Base-by-base conservation (phyloP, 768 basidiomycete genomes). In the Boletus tylopilopsis region DNA sequence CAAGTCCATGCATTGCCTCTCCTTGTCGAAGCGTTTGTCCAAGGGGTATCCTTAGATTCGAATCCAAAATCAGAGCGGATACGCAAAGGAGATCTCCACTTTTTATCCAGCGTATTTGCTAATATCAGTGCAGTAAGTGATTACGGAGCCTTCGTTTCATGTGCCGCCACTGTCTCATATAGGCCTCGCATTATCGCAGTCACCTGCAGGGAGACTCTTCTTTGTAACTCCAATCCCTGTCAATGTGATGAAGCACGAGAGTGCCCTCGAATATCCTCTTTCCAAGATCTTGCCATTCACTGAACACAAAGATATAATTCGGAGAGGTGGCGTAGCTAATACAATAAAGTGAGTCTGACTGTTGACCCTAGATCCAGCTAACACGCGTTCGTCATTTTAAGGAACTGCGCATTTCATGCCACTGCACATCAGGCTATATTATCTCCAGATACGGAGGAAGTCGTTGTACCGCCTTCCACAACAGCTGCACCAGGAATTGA, bases 31-130 rank as follows among this genome's bases (percentile, higher is more conserved):
- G 91, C 94, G 0, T 97, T 96, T 60, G 78, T 85, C 18, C 82
- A 89, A 59, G 88, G 84, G 1, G 86, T 84, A 6, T 73, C 69
- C 23, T 71, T 79, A 21, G 76, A 75, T 15, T 78, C 80, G 11
- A 67, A 68, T 16, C 77, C 81, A 22, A 64, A 71, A 1, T 72
- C 74, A 22, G 76, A 78, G 58, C 74, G 76, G 40, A 64, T 68
- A 35, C 72, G 84, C 38, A 94, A 93, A 70, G 91, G 84, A 41
- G 76, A 86, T 39, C 76, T 95, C 16, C 88, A 98, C 69, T 98
- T 98, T 68, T 73, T 98, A 19, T 84, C 94, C 1, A 90, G 86
- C 55, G 95, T 97, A 12, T 96, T 97, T 62, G 93, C 94, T 11
- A 98, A 98, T 64, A 68, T 96, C 47, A 87, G 81, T 44, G 78